These are phyloP conservation scores for Eucommia ulmoides DNA, from an alignment of 257 asterid genomes.

Conservation along the genomic window DNA sequence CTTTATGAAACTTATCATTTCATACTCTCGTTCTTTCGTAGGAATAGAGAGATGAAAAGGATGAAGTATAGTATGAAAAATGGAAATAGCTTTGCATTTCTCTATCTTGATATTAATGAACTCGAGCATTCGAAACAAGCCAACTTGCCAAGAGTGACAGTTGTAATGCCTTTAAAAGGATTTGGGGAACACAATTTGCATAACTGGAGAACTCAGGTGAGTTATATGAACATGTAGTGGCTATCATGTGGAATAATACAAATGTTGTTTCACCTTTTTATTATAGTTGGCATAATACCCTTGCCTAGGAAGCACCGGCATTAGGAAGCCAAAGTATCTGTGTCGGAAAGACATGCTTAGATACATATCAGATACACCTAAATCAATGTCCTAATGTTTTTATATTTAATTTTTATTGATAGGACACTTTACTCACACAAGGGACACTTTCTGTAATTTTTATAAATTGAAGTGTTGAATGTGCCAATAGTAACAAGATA, in stretches of 20 bases:
- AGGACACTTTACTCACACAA: too few relatives aligned
- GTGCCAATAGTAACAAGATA: too few relatives aligned
- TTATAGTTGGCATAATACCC: too few relatives aligned
- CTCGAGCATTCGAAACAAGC: slow-evolving; percentile 77
- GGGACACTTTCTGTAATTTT: too few relatives aligned
- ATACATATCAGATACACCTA: too few relatives aligned
- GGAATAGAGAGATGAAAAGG: slow-evolving; percentile 74
- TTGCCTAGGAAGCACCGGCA: too few relatives aligned
- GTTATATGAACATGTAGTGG: not conserved
- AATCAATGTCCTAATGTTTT: too few relatives aligned
- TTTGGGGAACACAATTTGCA: slow-evolving; percentile 96
- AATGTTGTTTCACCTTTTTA: not conserved
- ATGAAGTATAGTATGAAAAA: slow-evolving; percentile 35
- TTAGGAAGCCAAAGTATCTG: too few relatives aligned
- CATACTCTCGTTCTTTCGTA: slow-evolving; percentile 21
- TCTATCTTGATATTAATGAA: slow-evolving; percentile 53
- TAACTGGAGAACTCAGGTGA: slow-evolving; percentile 97
- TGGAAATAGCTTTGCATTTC: slow-evolving; percentile 77
- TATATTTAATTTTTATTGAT: too few relatives aligned
- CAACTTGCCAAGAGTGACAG: slow-evolving; percentile 79
- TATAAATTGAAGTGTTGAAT: too few relatives aligned
- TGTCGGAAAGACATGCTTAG: too few relatives aligned
- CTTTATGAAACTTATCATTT: slow-evolving; percentile 7
- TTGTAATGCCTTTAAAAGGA: slow-evolving; percentile 97
- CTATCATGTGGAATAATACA: not conserved